phyloP scores from a whole-genome alignment of 2,329 filamentous ascomycete species.

The Geosmithia morbida region DNA sequence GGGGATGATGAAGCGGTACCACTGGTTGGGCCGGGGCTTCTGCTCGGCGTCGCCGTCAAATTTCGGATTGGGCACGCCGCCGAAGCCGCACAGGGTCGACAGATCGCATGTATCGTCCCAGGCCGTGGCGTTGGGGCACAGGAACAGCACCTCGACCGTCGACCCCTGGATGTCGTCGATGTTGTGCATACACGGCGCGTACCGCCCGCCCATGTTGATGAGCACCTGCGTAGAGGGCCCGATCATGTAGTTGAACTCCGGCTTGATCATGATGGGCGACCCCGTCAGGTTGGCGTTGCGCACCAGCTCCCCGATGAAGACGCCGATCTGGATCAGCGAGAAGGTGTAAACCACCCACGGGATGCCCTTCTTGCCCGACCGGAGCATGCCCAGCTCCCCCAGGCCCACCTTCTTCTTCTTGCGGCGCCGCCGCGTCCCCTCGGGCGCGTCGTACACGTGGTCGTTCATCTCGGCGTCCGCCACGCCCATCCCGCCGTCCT shows the following conservation, averaged over 20 bases:
- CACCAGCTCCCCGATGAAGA: slow-evolving; percentile 81
- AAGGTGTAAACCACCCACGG: slow-evolving; percentile 78
- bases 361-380: slow-evolving; percentile 38
- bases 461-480: slow-evolving; percentile 21
- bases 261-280: slow-evolving; percentile 63
- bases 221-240: slow-evolving; percentile 80
- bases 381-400: slow-evolving; percentile 45
- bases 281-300: slow-evolving; percentile 58
- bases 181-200: slow-evolving; percentile 89
- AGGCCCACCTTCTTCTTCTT: slow-evolving; percentile 33
- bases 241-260: slow-evolving; percentile 92
- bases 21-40: slow-evolving; percentile 66
- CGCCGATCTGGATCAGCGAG: slow-evolving; percentile 59
- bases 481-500: slow-evolving; percentile 14
- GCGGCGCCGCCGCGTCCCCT: slow-evolving; percentile 12
- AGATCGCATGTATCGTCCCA: slow-evolving; percentile 50
- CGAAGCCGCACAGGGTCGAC: slow-evolving; percentile 71
- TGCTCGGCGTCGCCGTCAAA: slow-evolving; percentile 35
- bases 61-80: slow-evolving; percentile 54
- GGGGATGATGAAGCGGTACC: slow-evolving; percentile 90
- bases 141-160: slow-evolving; percentile 39
- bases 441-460: slow-evolving; percentile 46
- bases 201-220: slow-evolving; percentile 95
- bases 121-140: slow-evolving; percentile 59
- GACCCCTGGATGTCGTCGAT: slow-evolving; percentile 48